A percentile compares a stretch with the other conserved stretches of the same genome.
Conservation (phyloP, 176 grass and related monocot species). For the Urochloa ruziziensis region DNA sequence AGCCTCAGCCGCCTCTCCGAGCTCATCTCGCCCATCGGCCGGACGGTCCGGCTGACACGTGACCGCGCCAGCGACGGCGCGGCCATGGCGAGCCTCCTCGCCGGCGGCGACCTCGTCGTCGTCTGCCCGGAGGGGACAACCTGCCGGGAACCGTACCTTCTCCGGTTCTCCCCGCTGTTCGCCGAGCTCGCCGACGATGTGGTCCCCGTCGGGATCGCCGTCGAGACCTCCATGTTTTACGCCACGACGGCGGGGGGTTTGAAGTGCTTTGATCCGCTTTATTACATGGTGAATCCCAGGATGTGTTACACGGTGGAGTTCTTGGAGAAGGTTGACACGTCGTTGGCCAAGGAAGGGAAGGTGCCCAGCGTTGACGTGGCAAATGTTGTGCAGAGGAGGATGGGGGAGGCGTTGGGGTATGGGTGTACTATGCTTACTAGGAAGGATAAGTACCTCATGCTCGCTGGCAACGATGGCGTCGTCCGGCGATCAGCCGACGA, state of each 20-base stretch:
- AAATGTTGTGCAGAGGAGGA: constrained; percentile 59
- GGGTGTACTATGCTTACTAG: constrained; percentile 67
- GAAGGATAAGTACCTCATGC: constrained; percentile 83
- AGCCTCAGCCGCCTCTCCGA: too few species aligned
- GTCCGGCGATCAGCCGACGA: neutral
- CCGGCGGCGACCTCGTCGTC: constrained; percentile 42
- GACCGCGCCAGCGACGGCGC: constrained; percentile 28
- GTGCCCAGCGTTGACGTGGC: constrained; percentile 41
- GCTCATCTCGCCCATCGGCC: too few species aligned
- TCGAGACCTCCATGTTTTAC: constrained; percentile 69
- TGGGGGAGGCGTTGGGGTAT: constrained; percentile 59
- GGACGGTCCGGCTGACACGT: too few species aligned
- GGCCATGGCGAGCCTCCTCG: constrained; percentile 40
- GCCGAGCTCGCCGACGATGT: constrained; percentile 59
- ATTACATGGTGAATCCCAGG: constrained; percentile 55
- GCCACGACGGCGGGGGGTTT: constrained; percentile 59
- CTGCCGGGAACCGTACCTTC: constrained; percentile 68
- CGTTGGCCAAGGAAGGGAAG: neutral
- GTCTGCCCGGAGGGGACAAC: constrained; percentile 80
- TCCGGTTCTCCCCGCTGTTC: constrained; percentile 74
- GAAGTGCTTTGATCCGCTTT: constrained; percentile 75
- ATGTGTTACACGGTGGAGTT: constrained; percentile 62
- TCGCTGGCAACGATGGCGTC: constrained; percentile 69
- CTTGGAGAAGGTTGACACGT: constrained; percentile 42
- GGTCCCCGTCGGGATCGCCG: constrained; percentile 51